Base-by-base conservation (phyloP, 179 eudicot genomes). In the Spinacia oleracea region DNA sequence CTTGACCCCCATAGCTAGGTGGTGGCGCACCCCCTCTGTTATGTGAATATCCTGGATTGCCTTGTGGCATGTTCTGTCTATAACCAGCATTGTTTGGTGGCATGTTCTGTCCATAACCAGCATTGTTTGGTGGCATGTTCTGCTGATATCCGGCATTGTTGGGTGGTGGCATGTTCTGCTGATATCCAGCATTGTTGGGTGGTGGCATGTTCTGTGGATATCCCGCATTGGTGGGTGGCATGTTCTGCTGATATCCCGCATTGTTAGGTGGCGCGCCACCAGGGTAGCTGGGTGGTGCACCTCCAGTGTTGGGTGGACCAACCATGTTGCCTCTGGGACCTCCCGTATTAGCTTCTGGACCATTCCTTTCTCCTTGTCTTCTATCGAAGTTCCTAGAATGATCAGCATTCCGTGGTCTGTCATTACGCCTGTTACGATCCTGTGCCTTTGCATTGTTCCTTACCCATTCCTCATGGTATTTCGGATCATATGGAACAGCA, bases 401-500 rank as follows among this genome's bases (percentile, higher is more conserved):
- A 60, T 94, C 98, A 79, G 78, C 84, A 82, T 89, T 92, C 34
- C 98, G 91, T 81, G 98, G 98, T 38, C 97, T 84, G 84, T 92
- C 97, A 85, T 87, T 90, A 76, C 98, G 91, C 77, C 89, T 87
- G 80, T 94, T 94, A 60, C 98, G 88, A 55, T 94, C 98, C 78
- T 81, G 85, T 64, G 98, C 98, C 72, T 91, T 87, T 6, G 90
- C 87, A 74, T 92, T 94, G 91, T 92, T 94, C 80, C 97, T 93
- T 81, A 91, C 90, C 98, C 98, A 95, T 70, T 93, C 97, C 77
- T 90, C 97, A 59, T 93, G 97, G 63, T 95, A 95, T 83, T 91
- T 95, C 0, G 98, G 97, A 69, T 95, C 98, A 83, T 95, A 95
- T 32, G 97, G 98, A 31, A 91, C 97, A 58, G 98, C 97, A 73